phyloP scores from a whole-genome alignment of 306 rosid species.

The Trichosanthes cucumerina region DNA sequence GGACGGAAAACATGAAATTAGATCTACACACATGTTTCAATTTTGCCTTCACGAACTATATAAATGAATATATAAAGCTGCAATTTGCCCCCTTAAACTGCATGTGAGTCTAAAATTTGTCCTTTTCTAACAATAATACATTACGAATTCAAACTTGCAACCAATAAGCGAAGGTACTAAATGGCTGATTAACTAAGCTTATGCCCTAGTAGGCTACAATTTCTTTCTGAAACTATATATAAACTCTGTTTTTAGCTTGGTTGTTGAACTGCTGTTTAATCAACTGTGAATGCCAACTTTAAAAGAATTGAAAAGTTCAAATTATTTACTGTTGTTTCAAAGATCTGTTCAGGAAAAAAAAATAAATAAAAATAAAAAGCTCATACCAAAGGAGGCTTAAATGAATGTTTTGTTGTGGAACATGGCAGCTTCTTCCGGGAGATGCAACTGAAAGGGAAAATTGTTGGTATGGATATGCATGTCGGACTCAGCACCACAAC shows the following conservation, averaged over 20 bases:
- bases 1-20: background rate
- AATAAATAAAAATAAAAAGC: too few relatives aligned
- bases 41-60: background rate
- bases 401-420: background rate
- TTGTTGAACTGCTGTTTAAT: background rate
- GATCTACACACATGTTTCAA: background rate
- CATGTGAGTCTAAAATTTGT: too few relatives aligned
- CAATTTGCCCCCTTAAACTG: too few relatives aligned
- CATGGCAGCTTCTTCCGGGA: constrained; percentile 33
- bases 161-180: background rate
- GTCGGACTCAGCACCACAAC: constrained; percentile 81
- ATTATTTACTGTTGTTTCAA: background rate
- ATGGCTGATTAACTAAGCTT: too few relatives aligned
- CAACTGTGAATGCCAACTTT: background rate
- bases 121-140: background rate
- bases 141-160: background rate
- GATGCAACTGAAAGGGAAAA: constrained; percentile 56
- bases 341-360: background rate
- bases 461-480: constrained; percentile 95
- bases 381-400: too few relatives aligned
- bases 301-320: background rate
- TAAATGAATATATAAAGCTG: too few relatives aligned
- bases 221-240: background rate
- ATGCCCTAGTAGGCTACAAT: background rate
- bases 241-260: background rate